Base-by-base conservation (phyloP, 305 asterid genomes). In the Fraxinus paxiana region DNA sequence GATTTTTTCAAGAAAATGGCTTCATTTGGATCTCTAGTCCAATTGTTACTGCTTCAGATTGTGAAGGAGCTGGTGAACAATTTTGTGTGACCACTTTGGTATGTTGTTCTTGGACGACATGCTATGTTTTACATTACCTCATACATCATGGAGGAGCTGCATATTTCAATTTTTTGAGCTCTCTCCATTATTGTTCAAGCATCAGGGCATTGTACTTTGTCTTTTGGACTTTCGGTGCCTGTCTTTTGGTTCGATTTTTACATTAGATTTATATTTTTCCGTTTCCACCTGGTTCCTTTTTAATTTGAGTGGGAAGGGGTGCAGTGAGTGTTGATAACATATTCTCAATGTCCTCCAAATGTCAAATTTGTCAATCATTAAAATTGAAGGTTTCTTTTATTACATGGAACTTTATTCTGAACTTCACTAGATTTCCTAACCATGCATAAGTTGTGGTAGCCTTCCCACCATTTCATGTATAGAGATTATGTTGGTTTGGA, bases 61-160 rank as follows among this genome's bases (percentile, higher is more conserved):
- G 99, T 87, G 99, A 96, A 92, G 99, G 99, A 87, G 99, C 98
- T 81, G 99, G 99, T 20, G 98, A 96, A 91, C 99, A 94, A 86
- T 96, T 96, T 81, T 93, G 99, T 77, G 98, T 96, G 67, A 96
- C 99, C 59, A 96, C 98, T 80, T 87, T 96, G 99, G 99, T 96
- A 92, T 80, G 95, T 78, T 82, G 30, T 78, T 81, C 79, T 46
- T 8, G 24, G 61, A 73, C 33, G 34, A 63, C 54, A 20, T 65
- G 73, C 76, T 65, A 70, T 24, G 18, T 73, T 48, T 81, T 51
- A 30, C 84, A 80, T 71, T 82, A 67, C 73, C 78, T 38, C 56
- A 65, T 81, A 35, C 38, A 75, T 72, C 79, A 70, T 77, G 77
- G 8, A 75, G 61, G 79, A 84, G 83, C 82, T 79, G 74, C 33